phyloP scores from a whole-genome alignment of 108 stramenopile species.

The Cyclotella cryptica region DNA sequence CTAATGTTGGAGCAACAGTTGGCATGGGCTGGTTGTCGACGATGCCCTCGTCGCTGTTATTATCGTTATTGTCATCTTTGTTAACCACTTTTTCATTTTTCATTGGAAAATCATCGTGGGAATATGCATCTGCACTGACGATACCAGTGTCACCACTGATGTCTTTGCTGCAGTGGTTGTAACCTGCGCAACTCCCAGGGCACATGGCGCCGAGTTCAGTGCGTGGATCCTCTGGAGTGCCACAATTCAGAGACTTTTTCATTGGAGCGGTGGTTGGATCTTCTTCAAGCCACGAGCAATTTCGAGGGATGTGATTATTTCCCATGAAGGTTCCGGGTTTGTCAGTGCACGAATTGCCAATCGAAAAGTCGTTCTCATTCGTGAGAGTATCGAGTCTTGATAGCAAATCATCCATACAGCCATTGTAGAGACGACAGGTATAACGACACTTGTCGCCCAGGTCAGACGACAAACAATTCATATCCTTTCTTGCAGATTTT shows the following conservation, averaged over 20 bases:
- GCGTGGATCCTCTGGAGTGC: conserved; percentile 22
- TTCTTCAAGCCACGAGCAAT: conserved; percentile 47
- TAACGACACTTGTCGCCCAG: conserved; percentile 45
- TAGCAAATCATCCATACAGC: conserved; percentile 41
- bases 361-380: conserved; percentile 24
- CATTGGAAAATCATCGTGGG: not conserved
- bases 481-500: conserved; percentile 44
- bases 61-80: conserved; percentile 6
- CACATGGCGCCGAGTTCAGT: conserved; percentile 51
- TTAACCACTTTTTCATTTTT: not conserved
- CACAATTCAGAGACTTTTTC: conserved; percentile 50
- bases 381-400: conserved; percentile 18
- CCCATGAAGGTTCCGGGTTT: conserved; percentile 38
- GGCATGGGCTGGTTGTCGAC: not conserved
- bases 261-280: conserved; percentile 42
- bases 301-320: conserved; percentile 31
- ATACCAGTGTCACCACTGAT: not conserved
- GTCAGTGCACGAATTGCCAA: conserved; percentile 41
- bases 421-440: conserved; percentile 53
- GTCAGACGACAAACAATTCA: conserved; percentile 37
- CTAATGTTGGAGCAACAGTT: conserved; percentile 12
- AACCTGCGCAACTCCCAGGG: conserved; percentile 47
- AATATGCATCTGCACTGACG: not conserved
- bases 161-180: conserved; percentile 35
- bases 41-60: not conserved